These are phyloP conservation scores for Eleusine indica DNA, from an alignment of 176 grass and related monocot genomes.

Conservation along the genomic window DNA sequence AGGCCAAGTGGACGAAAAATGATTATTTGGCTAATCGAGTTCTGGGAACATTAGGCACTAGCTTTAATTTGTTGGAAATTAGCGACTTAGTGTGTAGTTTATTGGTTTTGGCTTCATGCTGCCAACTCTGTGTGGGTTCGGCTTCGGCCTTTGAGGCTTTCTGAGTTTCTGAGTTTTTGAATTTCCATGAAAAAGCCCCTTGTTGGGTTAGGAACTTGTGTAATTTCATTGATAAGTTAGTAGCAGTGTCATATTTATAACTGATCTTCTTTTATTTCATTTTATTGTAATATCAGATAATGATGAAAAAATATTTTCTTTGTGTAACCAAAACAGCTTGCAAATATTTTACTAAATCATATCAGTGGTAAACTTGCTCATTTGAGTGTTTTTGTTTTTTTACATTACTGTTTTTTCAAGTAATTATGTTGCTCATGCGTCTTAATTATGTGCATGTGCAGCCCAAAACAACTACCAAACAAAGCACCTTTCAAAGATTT, in stretches of 20 bases:
- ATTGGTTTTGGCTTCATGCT: conserved; percentile 32
- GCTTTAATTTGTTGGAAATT: conserved; percentile 15
- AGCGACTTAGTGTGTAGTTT: background rate
- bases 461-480: conserved; percentile 87
- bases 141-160: background rate
- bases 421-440: conserved; percentile 10
- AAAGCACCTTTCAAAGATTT: conserved; percentile 91
- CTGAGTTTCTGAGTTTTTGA: background rate
- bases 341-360: conserved; percentile 11
- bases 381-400: background rate
- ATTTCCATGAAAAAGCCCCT: background rate
- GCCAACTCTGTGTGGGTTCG: background rate
- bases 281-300: background rate
- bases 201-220: background rate
- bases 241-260: background rate
- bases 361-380: conserved; percentile 16
- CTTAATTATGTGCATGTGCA: conserved; percentile 62
- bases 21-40: background rate
- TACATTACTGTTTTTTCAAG: conserved; percentile 1
- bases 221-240: background rate
- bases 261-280: background rate
- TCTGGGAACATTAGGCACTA: background rate
- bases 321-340: background rate
- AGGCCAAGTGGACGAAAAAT: background rate
- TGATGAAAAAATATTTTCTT: background rate